These are phyloP conservation scores for Torulaspora delbrueckii DNA, from an alignment of 805 yeast species.

Conservation along the genomic window DNA sequence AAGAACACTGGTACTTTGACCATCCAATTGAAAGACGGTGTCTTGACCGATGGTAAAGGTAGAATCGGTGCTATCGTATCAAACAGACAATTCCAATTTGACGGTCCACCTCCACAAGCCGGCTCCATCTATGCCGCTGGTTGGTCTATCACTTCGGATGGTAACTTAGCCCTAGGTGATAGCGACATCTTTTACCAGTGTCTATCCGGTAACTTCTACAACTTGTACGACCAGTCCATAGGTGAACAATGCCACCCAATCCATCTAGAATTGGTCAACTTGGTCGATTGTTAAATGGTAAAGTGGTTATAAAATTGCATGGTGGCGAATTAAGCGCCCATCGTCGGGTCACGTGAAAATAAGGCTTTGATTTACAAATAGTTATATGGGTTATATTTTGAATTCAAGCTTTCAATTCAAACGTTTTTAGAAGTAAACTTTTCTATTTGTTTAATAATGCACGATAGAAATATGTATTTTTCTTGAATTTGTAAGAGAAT, in stretches of 20 bases:
- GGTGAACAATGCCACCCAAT: slow-evolving; percentile 63
- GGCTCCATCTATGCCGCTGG: slow-evolving; percentile 62
- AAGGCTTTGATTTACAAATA: not conserved
- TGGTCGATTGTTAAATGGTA: slow-evolving; percentile 53
- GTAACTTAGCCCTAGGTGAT: slow-evolving; percentile 56
- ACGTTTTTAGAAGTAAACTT: not conserved
- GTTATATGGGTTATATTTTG: not conserved
- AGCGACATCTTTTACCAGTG: slow-evolving; percentile 61
- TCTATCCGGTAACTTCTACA: slow-evolving; percentile 71
- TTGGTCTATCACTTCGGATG: slow-evolving; percentile 52
- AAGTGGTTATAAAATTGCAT: slow-evolving; percentile 2
- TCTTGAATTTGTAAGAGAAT: not conserved
- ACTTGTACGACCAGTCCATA: slow-evolving; percentile 61
- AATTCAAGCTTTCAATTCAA: not conserved
- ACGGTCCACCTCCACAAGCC: slow-evolving; percentile 75
- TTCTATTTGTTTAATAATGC: not conserved
- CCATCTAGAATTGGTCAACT: slow-evolving; percentile 53
- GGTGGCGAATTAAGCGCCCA: not conserved
- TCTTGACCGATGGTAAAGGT: slow-evolving; percentile 51
- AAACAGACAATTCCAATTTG: slow-evolving; percentile 72
- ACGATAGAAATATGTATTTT: not conserved
- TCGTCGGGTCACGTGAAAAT: not conserved
- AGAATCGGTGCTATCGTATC: slow-evolving; percentile 70
- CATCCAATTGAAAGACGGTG: slow-evolving; percentile 45
- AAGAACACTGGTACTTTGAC: slow-evolving; percentile 40